Percentiles rank a stretch among this genome's conserved stretches.
Conservation (phyloP, 352 stramenopile species). For the Achlya hypogyna region DNA sequence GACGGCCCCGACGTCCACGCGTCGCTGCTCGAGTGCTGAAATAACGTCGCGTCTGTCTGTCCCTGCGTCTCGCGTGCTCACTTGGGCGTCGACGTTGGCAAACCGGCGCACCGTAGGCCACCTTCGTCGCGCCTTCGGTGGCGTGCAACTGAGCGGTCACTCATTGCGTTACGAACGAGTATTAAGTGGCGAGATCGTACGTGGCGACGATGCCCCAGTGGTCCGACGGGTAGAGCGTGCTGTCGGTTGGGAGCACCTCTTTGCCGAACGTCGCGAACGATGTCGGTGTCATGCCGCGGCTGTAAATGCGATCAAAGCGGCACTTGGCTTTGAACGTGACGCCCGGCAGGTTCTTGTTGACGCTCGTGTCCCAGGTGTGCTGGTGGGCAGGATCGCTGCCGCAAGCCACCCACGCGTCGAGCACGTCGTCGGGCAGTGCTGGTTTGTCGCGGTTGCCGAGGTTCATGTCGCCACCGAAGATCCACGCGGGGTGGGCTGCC, state of each 20-base stretch:
- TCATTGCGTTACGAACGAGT: no score
- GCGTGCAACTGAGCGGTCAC: no score
- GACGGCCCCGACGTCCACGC: not conserved
- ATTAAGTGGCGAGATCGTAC: not conserved
- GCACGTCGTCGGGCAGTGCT: not conserved
- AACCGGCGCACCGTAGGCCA: no score
- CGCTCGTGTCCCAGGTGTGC: constrained; percentile 17
- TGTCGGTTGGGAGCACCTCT: not conserved
- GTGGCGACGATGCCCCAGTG: constrained; percentile 12
- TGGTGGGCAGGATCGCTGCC: not conserved
- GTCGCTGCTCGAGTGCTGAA: constrained; percentile 1
- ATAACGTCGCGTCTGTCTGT: not conserved
- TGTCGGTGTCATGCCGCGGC: not conserved
- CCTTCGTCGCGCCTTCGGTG: not conserved
- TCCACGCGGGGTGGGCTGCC: not conserved
- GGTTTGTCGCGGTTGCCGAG: constrained; percentile 12
- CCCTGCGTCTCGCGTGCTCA: not conserved
- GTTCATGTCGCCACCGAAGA: constrained; percentile 22
- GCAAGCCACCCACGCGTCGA: constrained; percentile 11
- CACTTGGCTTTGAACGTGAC: constrained; percentile 12
- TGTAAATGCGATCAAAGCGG: constrained; percentile 17
- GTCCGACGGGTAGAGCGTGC: constrained; percentile 13
- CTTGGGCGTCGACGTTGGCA: no score
- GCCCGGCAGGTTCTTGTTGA: constrained; percentile 18
- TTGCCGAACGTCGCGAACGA: constrained; percentile 18